Base-by-base conservation (phyloP, 345 rosid genomes). In the Mercurialis annua region DNA sequence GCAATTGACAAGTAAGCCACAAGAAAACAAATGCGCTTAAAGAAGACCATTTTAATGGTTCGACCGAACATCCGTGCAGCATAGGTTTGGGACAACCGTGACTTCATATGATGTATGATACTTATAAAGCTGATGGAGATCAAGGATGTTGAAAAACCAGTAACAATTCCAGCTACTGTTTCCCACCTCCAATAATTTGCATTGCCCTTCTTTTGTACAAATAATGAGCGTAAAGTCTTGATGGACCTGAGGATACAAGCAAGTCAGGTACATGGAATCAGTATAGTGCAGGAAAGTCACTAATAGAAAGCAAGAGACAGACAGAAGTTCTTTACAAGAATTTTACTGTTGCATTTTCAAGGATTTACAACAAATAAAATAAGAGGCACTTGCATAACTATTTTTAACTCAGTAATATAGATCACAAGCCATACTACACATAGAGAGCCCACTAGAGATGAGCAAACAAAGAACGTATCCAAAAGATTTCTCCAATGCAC, bases 141-240 rank as follows among this genome's bases (percentile, higher is more conserved):
- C 26, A 90, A 59, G 46, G 92, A 82, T 71, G 92, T 84, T 51
- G 81, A 76, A 56, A 88, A 78, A 56, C 94, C 92, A 64, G 87
- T 27, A 29, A 82, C 54, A 59, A 75, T 72, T 67, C 96, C 91
- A 49, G 79, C 85, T 43, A 86, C 43, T 40, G 83, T 74, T 58
- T 81, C 92, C 83, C 81, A 85, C 64, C 71, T 72, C 86, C 82
- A 83, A 58, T 76, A 78, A 66, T 49, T 82, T 34, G 79, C 48
- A 53, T 67, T 71, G 68, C 56, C 82, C 38, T 33, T 65, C 68
- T 73, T 72, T 62, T 55, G 77, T 11, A 49, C 24, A 44, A 78
- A 59, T 82, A 77, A 78, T 8, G 87, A 80, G 21, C 18, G 49
- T 54, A 82, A n/a, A 21, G 83, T 55, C 62, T 83, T 81, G 5